These are phyloP conservation scores for Balakata baccata DNA, from an alignment of 345 rosid genomes.

Conservation along the genomic window DNA sequence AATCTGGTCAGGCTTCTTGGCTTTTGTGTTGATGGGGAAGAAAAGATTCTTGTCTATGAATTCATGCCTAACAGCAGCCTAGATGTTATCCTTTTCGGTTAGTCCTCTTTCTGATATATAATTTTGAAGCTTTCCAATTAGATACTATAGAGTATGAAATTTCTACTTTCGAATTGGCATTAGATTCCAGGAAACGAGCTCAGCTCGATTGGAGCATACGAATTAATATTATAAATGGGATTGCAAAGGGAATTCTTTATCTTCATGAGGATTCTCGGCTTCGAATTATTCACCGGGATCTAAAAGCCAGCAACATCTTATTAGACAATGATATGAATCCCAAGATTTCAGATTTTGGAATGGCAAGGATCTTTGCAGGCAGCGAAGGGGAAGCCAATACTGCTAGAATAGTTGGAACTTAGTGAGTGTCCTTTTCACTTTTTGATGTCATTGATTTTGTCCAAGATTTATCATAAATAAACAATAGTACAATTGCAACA, in stretches of 20 bases:
- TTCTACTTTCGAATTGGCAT: not conserved
- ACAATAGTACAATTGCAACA: constrained; percentile 1
- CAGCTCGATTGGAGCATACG: constrained; percentile 27
- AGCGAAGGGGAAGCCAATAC: constrained; percentile 40
- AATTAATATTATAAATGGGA: constrained; percentile 23
- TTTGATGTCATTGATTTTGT: too few relatives aligned
- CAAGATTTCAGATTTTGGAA: constrained; percentile 59
- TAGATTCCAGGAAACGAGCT: constrained; percentile 24
- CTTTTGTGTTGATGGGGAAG: constrained; percentile 11
- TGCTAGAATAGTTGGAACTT: constrained; percentile 50
- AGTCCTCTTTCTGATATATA: not conserved
- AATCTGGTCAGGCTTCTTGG: constrained; percentile 20
- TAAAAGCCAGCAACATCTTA: constrained; percentile 54
- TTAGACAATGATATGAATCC: constrained; percentile 52
- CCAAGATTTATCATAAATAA: too few relatives aligned
- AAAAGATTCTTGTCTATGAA: constrained; percentile 15
- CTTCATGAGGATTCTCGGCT: constrained; percentile 51
- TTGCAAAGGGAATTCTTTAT: constrained; percentile 38
- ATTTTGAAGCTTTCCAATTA: not conserved
- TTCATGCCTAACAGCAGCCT: constrained; percentile 23
- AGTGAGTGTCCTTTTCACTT: constrained; percentile 27
- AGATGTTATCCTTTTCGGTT: constrained; percentile 9
- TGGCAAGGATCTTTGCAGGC: constrained; percentile 45
- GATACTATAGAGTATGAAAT: not conserved
- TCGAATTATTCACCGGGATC: constrained; percentile 51